Conservation (phyloP, 768 basidiomycete genomes). For the Xerocomellus amylosporus region DNA sequence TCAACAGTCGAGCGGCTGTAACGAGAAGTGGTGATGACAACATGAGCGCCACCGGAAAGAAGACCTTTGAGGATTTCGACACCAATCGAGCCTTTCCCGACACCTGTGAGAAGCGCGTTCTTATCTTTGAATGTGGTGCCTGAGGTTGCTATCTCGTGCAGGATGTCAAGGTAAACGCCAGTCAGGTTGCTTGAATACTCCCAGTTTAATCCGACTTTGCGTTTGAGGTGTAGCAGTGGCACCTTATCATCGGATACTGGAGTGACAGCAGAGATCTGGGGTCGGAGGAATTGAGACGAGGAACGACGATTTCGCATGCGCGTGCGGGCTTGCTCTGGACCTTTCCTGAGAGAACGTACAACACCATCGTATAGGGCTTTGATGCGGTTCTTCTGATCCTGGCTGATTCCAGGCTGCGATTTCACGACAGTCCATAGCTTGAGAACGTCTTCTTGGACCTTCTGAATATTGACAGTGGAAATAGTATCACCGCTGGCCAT, state of each 20-base stretch:
- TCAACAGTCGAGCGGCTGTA: slow-evolving; percentile 95
- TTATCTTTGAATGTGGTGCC: slow-evolving; percentile 99
- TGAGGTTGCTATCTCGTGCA: slow-evolving; percentile 97
- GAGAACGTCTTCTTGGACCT: slow-evolving; percentile 94
- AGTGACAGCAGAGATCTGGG: slow-evolving; percentile 69
- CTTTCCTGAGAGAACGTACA: slow-evolving; percentile 85
- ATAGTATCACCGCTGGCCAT: slow-evolving; percentile 96
- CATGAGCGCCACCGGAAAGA: slow-evolving; percentile 92
- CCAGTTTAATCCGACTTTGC: slow-evolving; percentile 93
- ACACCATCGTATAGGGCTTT: slow-evolving; percentile 96
- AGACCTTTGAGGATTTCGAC: slow-evolving; percentile 97
- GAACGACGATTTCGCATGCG: slow-evolving; percentile 76
- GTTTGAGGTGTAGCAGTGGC: slow-evolving; percentile 93
- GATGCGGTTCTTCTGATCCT: slow-evolving; percentile 94
- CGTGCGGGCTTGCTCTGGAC: slow-evolving; percentile 58
- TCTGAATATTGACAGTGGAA: slow-evolving; percentile 88
- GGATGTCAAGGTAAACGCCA: slow-evolving; percentile 90
- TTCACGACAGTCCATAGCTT: slow-evolving; percentile 98
- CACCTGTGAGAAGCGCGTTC: slow-evolving; percentile 96
- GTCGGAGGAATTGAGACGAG: slow-evolving; percentile 96
- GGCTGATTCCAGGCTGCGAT: slow-evolving; percentile 93
- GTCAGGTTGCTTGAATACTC: slow-evolving; percentile 98
- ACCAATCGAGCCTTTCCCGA: slow-evolving; percentile 97
- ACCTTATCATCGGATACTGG: slow-evolving; percentile 83
- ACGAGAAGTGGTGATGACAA: slow-evolving; percentile 96